Conservation (phyloP, 352 stramenopile species). For the Globisporangium megalacanthum region DNA sequence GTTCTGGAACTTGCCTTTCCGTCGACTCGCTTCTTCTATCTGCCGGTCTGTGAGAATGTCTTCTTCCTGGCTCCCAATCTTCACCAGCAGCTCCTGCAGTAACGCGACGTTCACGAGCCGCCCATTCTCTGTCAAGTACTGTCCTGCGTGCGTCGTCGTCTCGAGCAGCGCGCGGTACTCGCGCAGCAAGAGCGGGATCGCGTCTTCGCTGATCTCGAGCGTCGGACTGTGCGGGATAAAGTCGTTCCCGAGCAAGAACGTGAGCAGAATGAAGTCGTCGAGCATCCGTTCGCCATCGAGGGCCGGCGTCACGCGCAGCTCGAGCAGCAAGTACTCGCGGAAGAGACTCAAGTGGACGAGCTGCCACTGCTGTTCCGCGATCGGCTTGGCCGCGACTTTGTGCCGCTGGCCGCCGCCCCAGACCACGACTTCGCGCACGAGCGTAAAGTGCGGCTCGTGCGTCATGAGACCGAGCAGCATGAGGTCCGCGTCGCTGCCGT, state of each 20-base stretch:
- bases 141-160: slow-evolving; percentile 56
- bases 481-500: slow-evolving; percentile 98
- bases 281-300: slow-evolving; percentile 92
- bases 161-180: slow-evolving; percentile 89
- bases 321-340: slow-evolving; percentile 96
- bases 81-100: slow-evolving; percentile 90
- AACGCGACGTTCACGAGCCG: slow-evolving; percentile 87
- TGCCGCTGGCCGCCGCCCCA: slow-evolving; percentile 72
- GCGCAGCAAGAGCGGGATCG: slow-evolving; percentile 92
- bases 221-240: slow-evolving; percentile 99
- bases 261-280: slow-evolving; percentile 99
- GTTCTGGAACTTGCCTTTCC: slow-evolving; percentile 27
- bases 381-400: slow-evolving; percentile 82
- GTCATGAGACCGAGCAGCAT: slow-evolving; percentile 98
- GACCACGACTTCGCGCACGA: slow-evolving; percentile 97
- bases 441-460: slow-evolving; percentile 98
- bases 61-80: slow-evolving; percentile 92
- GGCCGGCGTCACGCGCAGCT: slow-evolving; percentile 84
- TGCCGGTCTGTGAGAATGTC: slow-evolving; percentile 88
- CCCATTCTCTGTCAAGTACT: slow-evolving; percentile 92
- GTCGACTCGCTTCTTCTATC: slow-evolving; percentile 22
- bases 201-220: slow-evolving; percentile 98
- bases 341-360: slow-evolving; percentile 96
- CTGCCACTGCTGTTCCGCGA: slow-evolving; percentile 96
- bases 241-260: slow-evolving; percentile 99